Percentiles rank a stretch among this genome's conserved stretches.
Conservation (phyloP, 78 protist genomes). For the Planoprotostelium fungivorum region DNA sequence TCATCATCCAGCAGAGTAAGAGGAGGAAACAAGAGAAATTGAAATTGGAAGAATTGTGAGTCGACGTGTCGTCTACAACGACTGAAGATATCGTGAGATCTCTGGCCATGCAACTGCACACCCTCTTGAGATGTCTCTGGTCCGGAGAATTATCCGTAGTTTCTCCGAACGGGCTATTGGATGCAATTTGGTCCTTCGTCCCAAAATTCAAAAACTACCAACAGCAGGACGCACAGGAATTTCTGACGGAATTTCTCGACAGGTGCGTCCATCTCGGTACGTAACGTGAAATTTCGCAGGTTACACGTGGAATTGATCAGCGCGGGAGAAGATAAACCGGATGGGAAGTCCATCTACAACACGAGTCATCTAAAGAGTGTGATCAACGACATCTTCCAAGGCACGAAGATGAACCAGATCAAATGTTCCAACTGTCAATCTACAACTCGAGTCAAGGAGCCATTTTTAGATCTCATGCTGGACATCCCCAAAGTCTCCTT, state of each 20-base stretch:
- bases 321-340: neutral
- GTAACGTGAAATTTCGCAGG: too few relatives aligned
- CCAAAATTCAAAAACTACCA: slow-evolving; percentile 47
- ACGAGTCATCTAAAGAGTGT: neutral
- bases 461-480: slow-evolving; percentile 40
- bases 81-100: neutral
- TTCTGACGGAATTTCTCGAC: slow-evolving; percentile 36
- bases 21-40: neutral
- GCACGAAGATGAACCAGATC: slow-evolving; percentile 23
- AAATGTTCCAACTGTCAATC: slow-evolving; percentile 31
- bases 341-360: neutral
- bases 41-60: neutral
- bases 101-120: slow-evolving; percentile 33
- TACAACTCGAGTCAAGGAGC: slow-evolving; percentile 15
- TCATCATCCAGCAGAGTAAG: neutral
- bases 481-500: slow-evolving; percentile 21
- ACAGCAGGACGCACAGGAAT: slow-evolving; percentile 66
- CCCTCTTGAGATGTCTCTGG: slow-evolving; percentile 36
- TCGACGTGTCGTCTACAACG: neutral
- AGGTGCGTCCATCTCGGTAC: too few relatives aligned
- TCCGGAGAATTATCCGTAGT: slow-evolving; percentile 51
- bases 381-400: slow-evolving; percentile 39
- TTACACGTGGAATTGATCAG: slow-evolving; percentile 1
- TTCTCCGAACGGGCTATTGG: slow-evolving; percentile 25
- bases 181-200: slow-evolving; percentile 34